phyloP scores from a whole-genome alignment of 495 filamentous ascomycete species.

The Entonaema liquescens region DNA sequence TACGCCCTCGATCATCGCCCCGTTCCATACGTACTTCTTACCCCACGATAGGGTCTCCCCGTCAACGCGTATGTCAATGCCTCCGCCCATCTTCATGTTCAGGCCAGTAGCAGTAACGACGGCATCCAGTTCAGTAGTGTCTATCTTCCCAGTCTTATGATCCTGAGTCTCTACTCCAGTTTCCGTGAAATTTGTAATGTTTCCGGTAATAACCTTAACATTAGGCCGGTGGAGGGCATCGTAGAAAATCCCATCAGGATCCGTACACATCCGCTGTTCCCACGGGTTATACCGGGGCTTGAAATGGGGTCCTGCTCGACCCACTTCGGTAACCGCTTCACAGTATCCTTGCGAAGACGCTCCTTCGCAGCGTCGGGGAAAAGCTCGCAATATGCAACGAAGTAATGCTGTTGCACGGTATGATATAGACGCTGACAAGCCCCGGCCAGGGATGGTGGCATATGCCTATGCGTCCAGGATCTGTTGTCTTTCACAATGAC shows the following conservation, averaged over 20 bases:
- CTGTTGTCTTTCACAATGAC: not conserved
- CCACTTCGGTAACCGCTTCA: conserved; percentile 56
- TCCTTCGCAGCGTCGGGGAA: not conserved
- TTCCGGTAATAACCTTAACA: conserved; percentile 65
- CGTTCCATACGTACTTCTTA: conserved; percentile 64
- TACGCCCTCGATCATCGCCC: conserved; percentile 66
- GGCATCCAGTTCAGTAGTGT: not conserved
- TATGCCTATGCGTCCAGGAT: not conserved
- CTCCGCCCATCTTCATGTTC: not conserved
- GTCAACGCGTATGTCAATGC: not conserved
- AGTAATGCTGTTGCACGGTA: not conserved
- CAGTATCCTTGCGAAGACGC: conserved; percentile 33
- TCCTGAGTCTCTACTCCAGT: not conserved
- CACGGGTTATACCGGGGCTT: conserved; percentile 70
- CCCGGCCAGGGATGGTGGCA: not conserved
- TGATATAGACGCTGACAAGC: not conserved
- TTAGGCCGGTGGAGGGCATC: conserved; percentile 59
- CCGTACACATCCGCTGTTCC: conserved; percentile 71
- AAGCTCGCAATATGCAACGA: not conserved
- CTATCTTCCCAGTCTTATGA: not conserved
- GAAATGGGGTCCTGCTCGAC: conserved; percentile 66
- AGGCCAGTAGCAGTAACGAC: not conserved
- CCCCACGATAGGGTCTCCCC: conserved; percentile 34
- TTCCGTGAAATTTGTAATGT: conserved; percentile 49
- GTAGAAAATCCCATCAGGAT: conserved; percentile 71